Evolutionary conservation across 2,329 filamentous ascomycete genomes (phyloP).

Genomic region (Diplodia sapinea): DNA sequence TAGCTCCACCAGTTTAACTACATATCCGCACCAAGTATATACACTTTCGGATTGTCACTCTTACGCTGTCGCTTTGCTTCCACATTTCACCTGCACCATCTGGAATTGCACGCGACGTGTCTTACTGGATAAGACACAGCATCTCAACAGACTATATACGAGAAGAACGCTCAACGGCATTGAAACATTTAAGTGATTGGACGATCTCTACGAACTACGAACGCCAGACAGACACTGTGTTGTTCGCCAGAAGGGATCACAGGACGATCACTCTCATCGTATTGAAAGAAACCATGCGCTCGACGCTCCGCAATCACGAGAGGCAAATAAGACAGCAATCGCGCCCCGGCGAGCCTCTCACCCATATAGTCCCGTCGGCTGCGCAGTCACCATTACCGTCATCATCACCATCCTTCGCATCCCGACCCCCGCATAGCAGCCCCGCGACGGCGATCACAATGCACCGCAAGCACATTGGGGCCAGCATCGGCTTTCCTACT

Average conservation of each 20-base stretch:
- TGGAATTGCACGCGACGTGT: neutral
- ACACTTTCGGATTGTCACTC: neutral
- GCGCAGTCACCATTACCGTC: neutral
- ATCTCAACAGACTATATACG: neutral
- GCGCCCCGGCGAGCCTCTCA: neutral
- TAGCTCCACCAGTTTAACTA: neutral
- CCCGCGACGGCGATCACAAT: neutral
- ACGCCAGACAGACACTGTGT: neutral
- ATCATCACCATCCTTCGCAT: neutral
- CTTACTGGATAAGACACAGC: constrained; percentile 18
- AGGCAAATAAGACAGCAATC: neutral
- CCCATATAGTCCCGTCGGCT: too few relatives aligned
- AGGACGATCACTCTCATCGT: neutral
- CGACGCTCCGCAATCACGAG: constrained; percentile 4
- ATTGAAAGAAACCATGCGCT: constrained; percentile 17
- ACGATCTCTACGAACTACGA: neutral
- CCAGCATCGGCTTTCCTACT: neutral
- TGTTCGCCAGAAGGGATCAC: neutral
- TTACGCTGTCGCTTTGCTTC: neutral
- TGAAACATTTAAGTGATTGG: neutral
- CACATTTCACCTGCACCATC: neutral
- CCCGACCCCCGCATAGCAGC: neutral
- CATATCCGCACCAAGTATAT: too few relatives aligned
- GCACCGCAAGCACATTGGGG: neutral
- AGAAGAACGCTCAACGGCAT: neutral